A percentile compares a stretch with the other conserved stretches of the same genome.
These are phyloP conservation scores for Trematosphaeria pertusa DNA, from an alignment of 2,329 filamentous ascomycete species.

Conservation along the genomic window DNA sequence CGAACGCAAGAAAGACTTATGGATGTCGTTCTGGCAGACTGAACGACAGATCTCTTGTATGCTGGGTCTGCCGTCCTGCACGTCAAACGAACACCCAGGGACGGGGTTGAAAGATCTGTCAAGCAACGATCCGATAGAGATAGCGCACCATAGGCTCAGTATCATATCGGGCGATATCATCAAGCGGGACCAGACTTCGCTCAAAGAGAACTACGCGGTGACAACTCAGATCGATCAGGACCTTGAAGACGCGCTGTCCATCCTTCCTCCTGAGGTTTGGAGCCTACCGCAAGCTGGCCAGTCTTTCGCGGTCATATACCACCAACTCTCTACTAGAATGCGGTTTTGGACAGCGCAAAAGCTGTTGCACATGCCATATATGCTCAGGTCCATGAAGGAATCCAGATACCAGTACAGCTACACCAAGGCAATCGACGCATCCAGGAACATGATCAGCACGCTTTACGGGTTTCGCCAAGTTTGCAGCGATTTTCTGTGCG, in stretches of 20 bases:
- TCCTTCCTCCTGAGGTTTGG: not conserved
- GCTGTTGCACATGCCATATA: constrained; percentile 5
- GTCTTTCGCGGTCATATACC: not conserved
- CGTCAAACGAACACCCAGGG: constrained; percentile 4
- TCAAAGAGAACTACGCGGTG: not conserved
- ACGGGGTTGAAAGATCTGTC: not conserved
- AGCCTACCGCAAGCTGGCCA: too few relatives aligned
- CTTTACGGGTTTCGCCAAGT: not conserved
- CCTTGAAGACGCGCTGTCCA: not conserved
- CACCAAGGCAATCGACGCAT: not conserved
- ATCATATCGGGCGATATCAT: not conserved
- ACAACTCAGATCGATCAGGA: not conserved
- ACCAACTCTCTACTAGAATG: not conserved
- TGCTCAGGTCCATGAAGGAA: not conserved
- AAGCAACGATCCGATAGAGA: not conserved
- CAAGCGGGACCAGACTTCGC: not conserved
- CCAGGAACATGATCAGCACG: not conserved
- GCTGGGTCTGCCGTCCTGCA: constrained; percentile 4
- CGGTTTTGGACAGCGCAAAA: not conserved
- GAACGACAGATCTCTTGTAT: constrained; percentile 6
- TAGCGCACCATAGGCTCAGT: not conserved
- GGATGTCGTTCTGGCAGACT: constrained; percentile 2
- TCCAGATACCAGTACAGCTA: not conserved
- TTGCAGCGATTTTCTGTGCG: constrained; percentile 2
- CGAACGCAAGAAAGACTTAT: not conserved